Evolutionary conservation across 257 asterid species (phyloP).

Genomic region (Fraxinus quadrangulata): DNA sequence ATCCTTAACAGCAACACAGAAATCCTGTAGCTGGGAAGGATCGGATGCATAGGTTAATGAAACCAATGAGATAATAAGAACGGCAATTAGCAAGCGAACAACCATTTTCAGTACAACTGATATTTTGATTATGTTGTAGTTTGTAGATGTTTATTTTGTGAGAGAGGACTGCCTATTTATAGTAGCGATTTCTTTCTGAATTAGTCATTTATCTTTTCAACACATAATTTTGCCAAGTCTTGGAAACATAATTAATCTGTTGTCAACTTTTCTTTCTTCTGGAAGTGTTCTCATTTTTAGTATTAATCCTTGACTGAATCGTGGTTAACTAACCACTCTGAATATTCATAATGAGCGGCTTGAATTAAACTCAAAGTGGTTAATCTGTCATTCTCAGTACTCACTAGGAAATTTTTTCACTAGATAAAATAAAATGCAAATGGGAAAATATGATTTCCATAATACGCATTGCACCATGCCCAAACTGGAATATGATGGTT

Average conservation of each 20-base stretch:
- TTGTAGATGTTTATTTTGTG: neutral
- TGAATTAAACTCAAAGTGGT: neutral
- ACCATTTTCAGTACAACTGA: neutral
- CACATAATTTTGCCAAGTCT: constrained; percentile 1
- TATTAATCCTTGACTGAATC: neutral
- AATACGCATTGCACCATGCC: neutral
- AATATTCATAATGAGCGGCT: neutral
- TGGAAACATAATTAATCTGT: neutral
- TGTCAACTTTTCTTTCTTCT: neutral
- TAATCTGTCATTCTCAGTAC: neutral
- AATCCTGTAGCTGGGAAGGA: neutral
- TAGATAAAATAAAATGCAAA: neutral
- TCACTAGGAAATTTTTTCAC: neutral
- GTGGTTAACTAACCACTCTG: neutral
- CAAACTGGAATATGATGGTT: neutral
- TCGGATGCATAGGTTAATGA: neutral
- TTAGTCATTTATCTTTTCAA: neutral
- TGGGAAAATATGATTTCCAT: no score
- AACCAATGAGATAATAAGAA: neutral
- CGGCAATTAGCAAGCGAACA: neutral
- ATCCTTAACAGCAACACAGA: neutral
- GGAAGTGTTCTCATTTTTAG: neutral
- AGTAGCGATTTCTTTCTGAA: neutral
- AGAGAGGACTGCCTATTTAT: neutral
- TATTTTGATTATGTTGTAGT: neutral